phyloP scores from a whole-genome alignment of 1,139 yeast species.

The Waltiozyma sp. region DNA sequence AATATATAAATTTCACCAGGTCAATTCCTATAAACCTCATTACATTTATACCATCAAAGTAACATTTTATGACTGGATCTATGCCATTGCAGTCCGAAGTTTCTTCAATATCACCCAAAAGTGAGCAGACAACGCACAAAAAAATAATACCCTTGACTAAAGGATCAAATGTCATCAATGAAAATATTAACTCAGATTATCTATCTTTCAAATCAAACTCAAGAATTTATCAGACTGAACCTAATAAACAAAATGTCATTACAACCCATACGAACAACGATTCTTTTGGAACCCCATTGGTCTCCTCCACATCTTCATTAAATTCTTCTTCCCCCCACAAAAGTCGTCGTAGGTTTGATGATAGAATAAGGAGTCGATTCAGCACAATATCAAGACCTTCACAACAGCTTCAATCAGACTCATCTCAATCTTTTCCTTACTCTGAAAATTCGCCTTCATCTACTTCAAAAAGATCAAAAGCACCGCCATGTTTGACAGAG shows the following conservation, averaged over 20 bases:
- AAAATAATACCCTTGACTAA: neutral
- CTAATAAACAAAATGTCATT: constrained; percentile 2
- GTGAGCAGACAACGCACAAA: neutral
- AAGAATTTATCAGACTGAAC: constrained; percentile 6
- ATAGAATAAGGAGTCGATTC: constrained; percentile 20
- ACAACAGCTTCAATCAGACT: no score
- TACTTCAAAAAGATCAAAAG: neutral
- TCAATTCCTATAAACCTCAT: no score
- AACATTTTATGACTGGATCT: no score
- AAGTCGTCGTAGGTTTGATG: constrained; percentile 17
- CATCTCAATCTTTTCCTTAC: no score
- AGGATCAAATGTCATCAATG: neutral
- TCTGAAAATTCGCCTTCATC: neutral
- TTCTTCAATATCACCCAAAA: no score
- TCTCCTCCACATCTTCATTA: constrained; percentile 8
- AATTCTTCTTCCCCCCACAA: constrained; percentile 7
- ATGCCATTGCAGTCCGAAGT: no score
- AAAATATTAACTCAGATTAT: neutral
- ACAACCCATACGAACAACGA: no score
- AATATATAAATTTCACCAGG: no score
- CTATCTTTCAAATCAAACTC: constrained; percentile 1
- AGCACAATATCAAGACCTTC: constrained; percentile 11
- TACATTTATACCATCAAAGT: no score
- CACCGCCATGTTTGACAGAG: constrained; percentile 7
- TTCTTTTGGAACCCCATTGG: constrained; percentile 4